Base-by-base conservation (phyloP, 106 monocot species). In the Dactylorhiza incarnata region DNA sequence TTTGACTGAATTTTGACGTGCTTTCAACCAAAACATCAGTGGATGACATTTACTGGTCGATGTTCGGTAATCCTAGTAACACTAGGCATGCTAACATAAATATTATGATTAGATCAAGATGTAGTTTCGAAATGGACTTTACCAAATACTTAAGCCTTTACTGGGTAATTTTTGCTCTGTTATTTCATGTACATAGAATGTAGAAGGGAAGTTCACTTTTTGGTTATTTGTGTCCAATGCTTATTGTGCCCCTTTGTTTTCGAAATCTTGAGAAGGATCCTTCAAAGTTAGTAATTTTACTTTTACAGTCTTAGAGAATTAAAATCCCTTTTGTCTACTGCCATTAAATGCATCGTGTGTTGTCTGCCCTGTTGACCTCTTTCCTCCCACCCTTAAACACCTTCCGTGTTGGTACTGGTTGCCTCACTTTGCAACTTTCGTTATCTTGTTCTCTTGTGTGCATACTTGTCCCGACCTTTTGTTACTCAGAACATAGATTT, bases 1-100 rank as follows among this genome's bases (percentile, higher is more conserved):
- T 69, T 15, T 46, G 37, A 69, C 24, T 46, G 17, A 65, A 29
- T 65, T 65, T 65, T 9, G 29, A 5, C 26, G 13, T 65, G 65
- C 29, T 65, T 12, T 65, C 24, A 29, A 8, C 29, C 14, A 24
- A 65, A 65, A 5, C 65, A 26, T 14, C 11, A 29, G 44, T 69
- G 69, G 45, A 69, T 69, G 37, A 69, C 45, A 45, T 69, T 69
- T 69, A 46, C 69, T 69, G 13, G 13, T 65, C 29, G 26, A 59
- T 29, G 65, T 7, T 65, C 3, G 0, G 24, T 5, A 3, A 65
- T 65, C 65, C 65, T 12, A 26, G 3, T 65, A 65, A 24, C 9
- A 26, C 11, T 65, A 65, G 17, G 26, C 65, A 11, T 65, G 65
- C 29, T 29, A 26, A 65, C 9, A 23, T 23, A 62, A 62, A 59